Base-by-base conservation (phyloP, 1,139 yeast species). In the Taiozyma sp. region DNA sequence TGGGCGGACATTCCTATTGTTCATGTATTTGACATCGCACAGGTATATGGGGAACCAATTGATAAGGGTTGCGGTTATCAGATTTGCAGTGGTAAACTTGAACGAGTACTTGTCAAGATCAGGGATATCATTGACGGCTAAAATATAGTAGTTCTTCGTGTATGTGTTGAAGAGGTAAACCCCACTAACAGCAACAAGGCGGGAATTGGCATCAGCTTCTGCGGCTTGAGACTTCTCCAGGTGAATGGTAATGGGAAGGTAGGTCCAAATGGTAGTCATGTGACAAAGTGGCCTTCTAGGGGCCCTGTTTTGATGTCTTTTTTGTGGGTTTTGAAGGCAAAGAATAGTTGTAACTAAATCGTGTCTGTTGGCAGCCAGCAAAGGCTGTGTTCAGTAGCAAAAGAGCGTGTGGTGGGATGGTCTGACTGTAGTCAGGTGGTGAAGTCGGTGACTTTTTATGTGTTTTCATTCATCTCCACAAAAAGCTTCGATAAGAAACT, bases 231-330 rank as follows among this genome's bases (percentile, higher is more conserved):
- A 44, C 14, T 43, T 50, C 35, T 50, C 57, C 26, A 57, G 48
- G 48, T 57, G 63, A 44, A 60, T 53, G 29, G 63, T 55, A 45
- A 60, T 56, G 7, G 63, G 62, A 7, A 59, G 50, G 42, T 57
- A 60, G 30, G 51, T 43, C 63, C 63, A 60, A 9, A 6, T 24
- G 24, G 44, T 40, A 24, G 43, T 24, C 43, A 40, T 40, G 13
- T 24, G 29, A 40, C 41, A 21, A 37, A 9, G 24, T 37, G 22
- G 24, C 14, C 41, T 19, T 37, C 41, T 37, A 3, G 24, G 6
- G 41, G 41, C 22, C 19, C 8, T 35, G 34, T 30, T 37, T 37
- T 37, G 41, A 37, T 37, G 24, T 37, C 22, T 37, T 37, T 37
- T 37, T 37, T 37, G 14, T 37, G 14, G 5, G 24, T 37, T 21